Evolutionary conservation across 306 rosid species (phyloP).

Genomic region (Glycyrrhiza uralensis): DNA sequence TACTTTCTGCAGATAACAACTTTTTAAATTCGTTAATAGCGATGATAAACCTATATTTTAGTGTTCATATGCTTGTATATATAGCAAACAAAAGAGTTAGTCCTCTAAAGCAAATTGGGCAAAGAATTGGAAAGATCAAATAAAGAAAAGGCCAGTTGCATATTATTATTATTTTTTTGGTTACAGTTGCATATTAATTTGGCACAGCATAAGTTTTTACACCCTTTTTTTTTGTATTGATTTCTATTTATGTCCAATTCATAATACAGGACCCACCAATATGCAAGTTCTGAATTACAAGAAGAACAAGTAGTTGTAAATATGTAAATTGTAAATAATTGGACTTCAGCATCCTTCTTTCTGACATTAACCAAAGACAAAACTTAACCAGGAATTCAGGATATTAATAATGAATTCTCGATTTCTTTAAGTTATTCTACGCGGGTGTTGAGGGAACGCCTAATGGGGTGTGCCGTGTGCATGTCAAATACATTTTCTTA

Average conservation of each 20-base stretch:
- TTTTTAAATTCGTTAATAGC: neutral
- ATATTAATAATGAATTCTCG: neutral
- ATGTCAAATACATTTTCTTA: neutral
- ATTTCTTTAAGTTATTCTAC: neutral
- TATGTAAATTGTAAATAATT: neutral
- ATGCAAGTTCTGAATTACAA: neutral
- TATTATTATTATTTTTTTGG: too few relatives aligned
- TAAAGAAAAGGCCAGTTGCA: neutral
- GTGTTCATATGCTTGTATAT: neutral
- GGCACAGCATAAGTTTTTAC: neutral
- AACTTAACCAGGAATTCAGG: slow-evolving; percentile 34
- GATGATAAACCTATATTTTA: neutral
- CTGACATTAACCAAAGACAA: neutral
- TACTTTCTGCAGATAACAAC: neutral
- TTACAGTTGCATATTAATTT: neutral
- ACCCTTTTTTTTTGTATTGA: neutral
- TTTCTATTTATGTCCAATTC: neutral
- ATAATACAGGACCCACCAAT: neutral
- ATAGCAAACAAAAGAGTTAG: neutral
- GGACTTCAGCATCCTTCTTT: neutral
- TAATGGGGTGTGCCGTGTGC: neutral
- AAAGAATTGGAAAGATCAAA: neutral
- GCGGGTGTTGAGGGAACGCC: neutral
- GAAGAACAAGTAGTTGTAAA: neutral
- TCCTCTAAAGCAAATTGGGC: neutral